Percentiles rank a stretch among this genome's conserved stretches.
Conservation (phyloP, 2,329 filamentous ascomycete species). For the Onygenales sp. region DNA sequence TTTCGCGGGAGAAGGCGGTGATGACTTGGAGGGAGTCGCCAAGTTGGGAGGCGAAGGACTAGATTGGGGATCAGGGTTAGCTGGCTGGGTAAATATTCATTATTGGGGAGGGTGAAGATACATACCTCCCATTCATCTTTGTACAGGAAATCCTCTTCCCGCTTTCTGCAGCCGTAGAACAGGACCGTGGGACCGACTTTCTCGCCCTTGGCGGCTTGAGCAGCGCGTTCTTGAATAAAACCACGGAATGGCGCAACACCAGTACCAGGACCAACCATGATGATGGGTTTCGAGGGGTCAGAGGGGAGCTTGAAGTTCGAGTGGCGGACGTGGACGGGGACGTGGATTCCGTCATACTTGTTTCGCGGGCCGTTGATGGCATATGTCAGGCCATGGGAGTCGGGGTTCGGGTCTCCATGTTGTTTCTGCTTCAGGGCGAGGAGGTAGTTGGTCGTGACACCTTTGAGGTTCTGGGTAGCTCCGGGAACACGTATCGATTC, state of each 20-base stretch:
- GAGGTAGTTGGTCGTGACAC: conserved; percentile 95
- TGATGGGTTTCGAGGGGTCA: conserved; percentile 84
- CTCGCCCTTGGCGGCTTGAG: conserved; percentile 68
- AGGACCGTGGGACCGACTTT: conserved; percentile 78
- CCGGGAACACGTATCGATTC: conserved; percentile 72
- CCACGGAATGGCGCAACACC: conserved; percentile 90
- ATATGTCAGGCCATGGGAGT: conserved; percentile 78
- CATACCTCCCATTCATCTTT: conserved; percentile 84
- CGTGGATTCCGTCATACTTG: conserved; percentile 92
- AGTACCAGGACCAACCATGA: conserved; percentile 93
- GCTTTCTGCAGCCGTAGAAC: conserved; percentile 90
- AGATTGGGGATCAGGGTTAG: neutral
- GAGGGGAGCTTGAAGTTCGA: conserved; percentile 99
- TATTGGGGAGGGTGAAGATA: conserved; percentile 8
- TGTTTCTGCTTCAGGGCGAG: conserved; percentile 94
- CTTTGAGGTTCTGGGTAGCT: conserved; percentile 70
- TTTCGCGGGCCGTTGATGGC: conserved; percentile 81
- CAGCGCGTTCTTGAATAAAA: conserved; percentile 88
- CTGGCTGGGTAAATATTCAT: neutral
- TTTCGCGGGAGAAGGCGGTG: conserved; percentile 90
- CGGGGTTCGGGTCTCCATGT: conserved; percentile 61
- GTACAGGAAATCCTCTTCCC: conserved; percentile 87
- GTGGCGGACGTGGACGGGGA: conserved; percentile 91
- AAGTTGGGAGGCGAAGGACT: conserved; percentile 61
- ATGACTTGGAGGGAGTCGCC: conserved; percentile 85